These are phyloP conservation scores for Aspergillus versicolor DNA, from an alignment of 2,329 filamentous ascomycete genomes.

Conservation along the genomic window DNA sequence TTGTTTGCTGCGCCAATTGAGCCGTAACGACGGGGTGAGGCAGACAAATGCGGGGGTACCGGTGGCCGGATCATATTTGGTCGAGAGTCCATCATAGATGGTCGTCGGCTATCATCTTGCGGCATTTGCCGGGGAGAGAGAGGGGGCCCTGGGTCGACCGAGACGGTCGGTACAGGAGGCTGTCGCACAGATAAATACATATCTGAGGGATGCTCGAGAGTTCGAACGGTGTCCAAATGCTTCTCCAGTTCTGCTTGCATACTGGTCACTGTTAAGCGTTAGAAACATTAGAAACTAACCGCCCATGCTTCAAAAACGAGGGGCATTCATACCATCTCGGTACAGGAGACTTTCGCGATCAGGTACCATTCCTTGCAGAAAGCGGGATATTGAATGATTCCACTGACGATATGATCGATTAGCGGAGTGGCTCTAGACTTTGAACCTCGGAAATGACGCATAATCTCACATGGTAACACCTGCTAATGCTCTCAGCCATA, in stretches of 20 bases:
- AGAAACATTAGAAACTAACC: constrained; percentile 21
- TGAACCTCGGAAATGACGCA: background rate
- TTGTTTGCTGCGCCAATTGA: constrained; percentile 73
- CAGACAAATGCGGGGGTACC: constrained; percentile 77
- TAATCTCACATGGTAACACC: constrained; percentile 63
- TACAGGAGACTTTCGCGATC: constrained; percentile 74
- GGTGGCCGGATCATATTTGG: constrained; percentile 72
- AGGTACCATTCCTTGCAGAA: constrained; percentile 71
- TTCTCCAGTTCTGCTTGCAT: constrained; percentile 65
- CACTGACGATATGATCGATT: constrained; percentile 50
- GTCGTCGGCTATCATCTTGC: constrained; percentile 77
- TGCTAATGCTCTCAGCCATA: constrained; percentile 75
- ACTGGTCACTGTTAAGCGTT: constrained; percentile 43
- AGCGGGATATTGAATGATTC: constrained; percentile 79
- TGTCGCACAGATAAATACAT: constrained; percentile 63
- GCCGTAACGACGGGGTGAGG: constrained; percentile 78
- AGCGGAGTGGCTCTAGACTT: constrained; percentile 8
- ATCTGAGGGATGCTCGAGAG: constrained; percentile 64
- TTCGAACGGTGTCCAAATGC: constrained; percentile 59
- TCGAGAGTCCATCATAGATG: constrained; percentile 63
- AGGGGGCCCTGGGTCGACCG: constrained; percentile 67
- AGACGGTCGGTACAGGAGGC: constrained; percentile 62
- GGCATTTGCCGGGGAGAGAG: constrained; percentile 85
- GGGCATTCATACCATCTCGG: constrained; percentile 68
- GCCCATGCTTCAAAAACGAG: background rate